Percentiles rank a stretch among this genome's conserved stretches.
phyloP scores from a whole-genome alignment of 495 filamentous ascomycete genomes.

The Neurospora africana region DNA sequence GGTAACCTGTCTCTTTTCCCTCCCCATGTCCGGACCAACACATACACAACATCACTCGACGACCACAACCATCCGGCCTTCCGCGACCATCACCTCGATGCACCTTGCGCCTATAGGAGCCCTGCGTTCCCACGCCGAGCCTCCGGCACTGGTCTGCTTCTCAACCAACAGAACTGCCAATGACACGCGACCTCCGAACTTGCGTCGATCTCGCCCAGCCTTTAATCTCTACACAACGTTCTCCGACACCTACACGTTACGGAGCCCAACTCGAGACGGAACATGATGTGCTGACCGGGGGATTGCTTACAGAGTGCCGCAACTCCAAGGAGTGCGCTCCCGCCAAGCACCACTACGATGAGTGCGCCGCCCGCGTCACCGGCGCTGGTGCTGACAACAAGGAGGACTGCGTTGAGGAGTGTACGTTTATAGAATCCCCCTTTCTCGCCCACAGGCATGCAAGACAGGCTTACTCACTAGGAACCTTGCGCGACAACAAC shows the following conservation, averaged over 20 bases:
- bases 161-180: background rate
- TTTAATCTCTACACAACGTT: background rate
- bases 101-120: background rate
- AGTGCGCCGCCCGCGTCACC: conserved; percentile 91
- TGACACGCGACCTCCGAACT: background rate
- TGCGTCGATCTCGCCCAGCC: background rate
- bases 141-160: background rate
- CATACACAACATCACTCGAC: background rate
- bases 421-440: conserved; percentile 46
- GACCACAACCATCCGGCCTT: background rate
- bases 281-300: conserved; percentile 17
- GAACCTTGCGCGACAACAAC: conserved; percentile 6
- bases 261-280: background rate
- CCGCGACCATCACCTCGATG: background rate
- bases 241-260: background rate
- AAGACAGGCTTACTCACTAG: conserved; percentile 1
- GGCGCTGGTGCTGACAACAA: conserved; percentile 30
- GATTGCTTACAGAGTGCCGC: conserved; percentile 60
- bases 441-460: background rate
- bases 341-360: conserved; percentile 93
- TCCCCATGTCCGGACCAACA: background rate
- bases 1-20: conserved; percentile 26
- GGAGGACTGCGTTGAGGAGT: conserved; percentile 99
- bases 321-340: conserved; percentile 73
- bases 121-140: background rate